Evolutionary conservation across 1,284 basidiomycete species (phyloP), one percentile per base, ranked within the genome.

Genomic region (Boletellus dicymbophilus): DNA sequence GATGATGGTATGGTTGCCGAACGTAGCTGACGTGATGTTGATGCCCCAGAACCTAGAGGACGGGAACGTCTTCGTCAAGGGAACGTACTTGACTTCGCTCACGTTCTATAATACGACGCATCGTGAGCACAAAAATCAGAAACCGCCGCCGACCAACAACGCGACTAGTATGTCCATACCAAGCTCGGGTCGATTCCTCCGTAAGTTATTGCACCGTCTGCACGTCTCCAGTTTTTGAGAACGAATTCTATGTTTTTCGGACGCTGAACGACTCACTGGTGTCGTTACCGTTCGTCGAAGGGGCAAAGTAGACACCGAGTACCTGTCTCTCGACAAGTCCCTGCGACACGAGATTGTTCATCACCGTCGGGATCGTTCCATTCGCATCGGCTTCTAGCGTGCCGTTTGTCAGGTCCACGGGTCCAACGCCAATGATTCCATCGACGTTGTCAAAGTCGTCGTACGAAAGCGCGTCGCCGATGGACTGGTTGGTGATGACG

Each of bases 371-470:
- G 27, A 63, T 51, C 2, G 10, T 37, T 18, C 38, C 46, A 20
- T 53, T 36, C 1, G 0, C 2, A 13, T 58, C 43, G 7, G 48
- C 39, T 7, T 28, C 28, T 6, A 62, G 42, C 4, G 44, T 55
- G 9, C 50, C 43, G 7, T 21, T 13, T 1, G 66, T 65, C 23
- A 66, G 57, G 20, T 41, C 50, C 7, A 47, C 30, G 27, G 66
- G 66, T 13, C 65, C 66, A 16, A 68, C 22, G 25, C 66, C 62
- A 2, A 65, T 0, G 6, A 67, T 56, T 6, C 63, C 63, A 37
- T 65, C 54, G 1, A 66, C n/a, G n/a, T n/a, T n/a, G n/a, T n/a
- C n/a, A n/a, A n/a, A n/a, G n/a, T n/a, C n/a, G n/a, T n/a, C n/a
- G n/a, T n/a, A n/a, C n/a, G n/a, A n/a, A n/a, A n/a, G n/a, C n/a